Percentiles rank a stretch among this genome's conserved stretches.
Evolutionary conservation across 1,284 basidiomycete species (phyloP).

Genomic region (Calocybe gambosa): DNA sequence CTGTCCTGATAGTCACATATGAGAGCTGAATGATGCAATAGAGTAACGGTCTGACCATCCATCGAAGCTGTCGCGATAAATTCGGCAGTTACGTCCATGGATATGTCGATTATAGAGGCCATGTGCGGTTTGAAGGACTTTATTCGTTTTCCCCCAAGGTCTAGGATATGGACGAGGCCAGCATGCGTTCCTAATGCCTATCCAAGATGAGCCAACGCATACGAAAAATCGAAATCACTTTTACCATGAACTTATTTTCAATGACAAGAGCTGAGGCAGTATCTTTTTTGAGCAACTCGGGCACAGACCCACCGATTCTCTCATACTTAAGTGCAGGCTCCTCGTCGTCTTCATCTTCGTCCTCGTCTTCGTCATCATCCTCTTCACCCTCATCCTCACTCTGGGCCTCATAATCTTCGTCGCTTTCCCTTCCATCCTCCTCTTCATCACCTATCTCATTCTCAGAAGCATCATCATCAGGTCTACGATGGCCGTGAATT

Average conservation of each 20-base stretch:
- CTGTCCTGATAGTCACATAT: conserved; percentile 53
- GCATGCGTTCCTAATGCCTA: conserved; percentile 88
- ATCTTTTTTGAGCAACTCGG: conserved; percentile 85
- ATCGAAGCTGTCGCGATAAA: conserved; percentile 92
- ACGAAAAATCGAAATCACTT: conserved; percentile 18
- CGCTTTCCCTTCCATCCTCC: conserved; percentile 14
- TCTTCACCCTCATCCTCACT: conserved; percentile 29
- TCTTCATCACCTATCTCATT: conserved; percentile 7
- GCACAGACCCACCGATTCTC: conserved; percentile 67
- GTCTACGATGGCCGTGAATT: conserved; percentile 1
- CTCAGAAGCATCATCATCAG: background rate
- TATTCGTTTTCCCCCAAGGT: conserved; percentile 74
- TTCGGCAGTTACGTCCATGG: conserved; percentile 80
- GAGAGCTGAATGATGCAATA: conserved; percentile 6
- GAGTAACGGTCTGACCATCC: conserved; percentile 62
- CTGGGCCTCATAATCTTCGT: conserved; percentile 23
- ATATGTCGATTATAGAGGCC: conserved; percentile 86
- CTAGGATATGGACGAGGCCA: conserved; percentile 87
- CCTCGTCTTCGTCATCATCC: conserved; percentile 47
- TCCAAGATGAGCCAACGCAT: conserved; percentile 6
- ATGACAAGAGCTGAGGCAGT: conserved; percentile 80
- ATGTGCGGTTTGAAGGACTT: conserved; percentile 91
- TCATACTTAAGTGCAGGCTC: conserved; percentile 90
- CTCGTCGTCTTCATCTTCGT: conserved; percentile 66
- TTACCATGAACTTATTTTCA: conserved; percentile 69